A percentile compares a stretch with the other conserved stretches of the same genome.
Conservation (phyloP, 2,329 filamentous ascomycete genomes). For the Paecilomyces niveus region DNA sequence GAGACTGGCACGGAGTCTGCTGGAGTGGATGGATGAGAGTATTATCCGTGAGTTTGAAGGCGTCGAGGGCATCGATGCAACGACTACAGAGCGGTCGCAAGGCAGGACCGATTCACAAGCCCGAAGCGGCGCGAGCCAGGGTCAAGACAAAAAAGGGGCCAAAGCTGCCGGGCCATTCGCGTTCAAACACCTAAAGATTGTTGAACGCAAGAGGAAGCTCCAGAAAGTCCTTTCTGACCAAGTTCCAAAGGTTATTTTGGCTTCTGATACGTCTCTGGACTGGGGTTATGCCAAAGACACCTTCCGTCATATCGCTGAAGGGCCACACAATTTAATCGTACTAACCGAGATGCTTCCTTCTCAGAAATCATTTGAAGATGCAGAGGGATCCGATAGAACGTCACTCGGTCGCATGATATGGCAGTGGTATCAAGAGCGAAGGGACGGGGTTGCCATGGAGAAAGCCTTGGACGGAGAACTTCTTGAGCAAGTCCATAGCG, state of each 20-base stretch:
- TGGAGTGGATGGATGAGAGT: constrained; percentile 98
- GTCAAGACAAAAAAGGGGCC: constrained; percentile 30
- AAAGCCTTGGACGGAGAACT: constrained; percentile 48
- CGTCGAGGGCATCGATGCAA: constrained; percentile 35
- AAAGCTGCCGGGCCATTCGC: constrained; percentile 69
- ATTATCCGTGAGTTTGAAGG: constrained; percentile 89
- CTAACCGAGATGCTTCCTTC: constrained; percentile 62
- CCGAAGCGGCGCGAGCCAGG: constrained; percentile 21
- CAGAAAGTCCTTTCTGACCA: constrained; percentile 56
- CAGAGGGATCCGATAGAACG: constrained; percentile 31
- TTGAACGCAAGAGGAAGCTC: constrained; percentile 77
- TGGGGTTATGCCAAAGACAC: constrained; percentile 92
- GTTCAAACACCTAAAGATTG: constrained; percentile 73
- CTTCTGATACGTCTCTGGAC: constrained; percentile 81
- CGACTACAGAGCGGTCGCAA: constrained; percentile 23
- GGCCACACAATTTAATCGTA: constrained; percentile 75
- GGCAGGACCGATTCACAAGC: constrained; percentile 36
- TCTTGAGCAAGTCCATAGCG: constrained; percentile 60
- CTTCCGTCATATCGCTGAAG: constrained; percentile 64
- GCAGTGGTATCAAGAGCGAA: constrained; percentile 67
- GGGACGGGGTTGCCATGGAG: constrained; percentile 57
- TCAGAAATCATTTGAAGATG: constrained; percentile 15
- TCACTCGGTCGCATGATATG: constrained; percentile 70
- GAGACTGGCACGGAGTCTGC: constrained; percentile 85
- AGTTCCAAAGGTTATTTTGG: constrained; percentile 68